phyloP scores from a whole-genome alignment of 179 eudicot species.

The Camellia oleifera region DNA sequence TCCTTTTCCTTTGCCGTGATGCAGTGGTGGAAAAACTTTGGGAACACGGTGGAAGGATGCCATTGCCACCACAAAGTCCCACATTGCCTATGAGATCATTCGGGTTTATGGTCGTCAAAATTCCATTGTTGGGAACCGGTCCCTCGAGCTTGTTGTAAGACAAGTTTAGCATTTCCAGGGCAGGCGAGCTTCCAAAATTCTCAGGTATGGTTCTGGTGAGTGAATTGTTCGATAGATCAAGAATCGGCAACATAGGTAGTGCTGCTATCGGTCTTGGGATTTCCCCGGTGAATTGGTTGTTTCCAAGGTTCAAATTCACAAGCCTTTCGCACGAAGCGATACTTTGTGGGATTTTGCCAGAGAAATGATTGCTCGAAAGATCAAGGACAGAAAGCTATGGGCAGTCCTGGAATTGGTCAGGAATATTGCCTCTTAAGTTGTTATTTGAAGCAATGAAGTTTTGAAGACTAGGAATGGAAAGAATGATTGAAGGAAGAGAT shows the following conservation, averaged over 20 bases:
- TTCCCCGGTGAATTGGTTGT: slow-evolving; percentile 55
- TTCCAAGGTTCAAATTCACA: slow-evolving; percentile 57
- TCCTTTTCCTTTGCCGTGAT: slow-evolving; percentile 17
- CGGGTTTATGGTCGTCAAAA: slow-evolving; percentile 65
- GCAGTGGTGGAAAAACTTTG: slow-evolving; percentile 9
- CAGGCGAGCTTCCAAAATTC: slow-evolving; percentile 66
- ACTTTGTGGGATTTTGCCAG: slow-evolving; percentile 64
- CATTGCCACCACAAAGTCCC: slow-evolving; percentile 60
- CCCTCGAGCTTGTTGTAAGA: slow-evolving; percentile 80
- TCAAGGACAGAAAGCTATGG: slow-evolving; percentile 68
- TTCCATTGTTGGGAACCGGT: slow-evolving; percentile 63
- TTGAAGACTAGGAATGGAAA: slow-evolving; percentile 61
- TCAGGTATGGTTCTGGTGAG: slow-evolving; percentile 59
- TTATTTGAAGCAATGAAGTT: slow-evolving; percentile 58
- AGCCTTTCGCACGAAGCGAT: slow-evolving; percentile 69
- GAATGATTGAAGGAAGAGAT: slow-evolving; percentile 50
- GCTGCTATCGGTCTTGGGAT: slow-evolving; percentile 61
- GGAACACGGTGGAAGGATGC: slow-evolving; percentile 65
- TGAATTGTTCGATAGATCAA: slow-evolving; percentile 76
- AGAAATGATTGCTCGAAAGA: slow-evolving; percentile 55
- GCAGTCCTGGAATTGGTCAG: slow-evolving; percentile 69
- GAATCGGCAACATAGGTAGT: slow-evolving; percentile 68
- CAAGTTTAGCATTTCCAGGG: slow-evolving; percentile 64
- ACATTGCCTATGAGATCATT: slow-evolving; percentile 64
- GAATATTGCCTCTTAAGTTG: slow-evolving; percentile 54